Evolutionary conservation across 495 filamentous ascomycete species (phyloP).

Genomic region (Tuber borchii): DNA sequence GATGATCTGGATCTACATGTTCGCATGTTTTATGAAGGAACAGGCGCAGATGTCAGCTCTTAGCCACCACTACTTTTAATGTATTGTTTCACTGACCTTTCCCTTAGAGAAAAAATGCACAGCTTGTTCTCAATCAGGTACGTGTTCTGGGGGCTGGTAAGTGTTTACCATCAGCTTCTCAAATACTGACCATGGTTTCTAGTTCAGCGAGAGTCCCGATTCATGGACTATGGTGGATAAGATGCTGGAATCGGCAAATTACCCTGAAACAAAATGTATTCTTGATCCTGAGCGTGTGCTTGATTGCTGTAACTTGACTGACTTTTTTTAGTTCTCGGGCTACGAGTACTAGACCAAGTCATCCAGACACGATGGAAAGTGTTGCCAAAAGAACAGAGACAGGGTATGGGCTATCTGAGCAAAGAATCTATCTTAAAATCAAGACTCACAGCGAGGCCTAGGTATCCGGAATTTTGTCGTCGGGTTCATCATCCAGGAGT

Average conservation of each 20-base stretch:
- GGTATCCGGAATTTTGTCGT: slow-evolving; percentile 99
- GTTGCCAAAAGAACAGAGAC: slow-evolving; percentile 85
- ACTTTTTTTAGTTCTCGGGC: slow-evolving; percentile 68
- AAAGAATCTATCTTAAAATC: slow-evolving; percentile 12
- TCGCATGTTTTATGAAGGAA: slow-evolving; percentile 92
- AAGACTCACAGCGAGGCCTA: slow-evolving; percentile 43
- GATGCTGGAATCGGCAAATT: slow-evolving; percentile 80
- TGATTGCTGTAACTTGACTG: slow-evolving; percentile 15
- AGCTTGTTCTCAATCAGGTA: slow-evolving; percentile 90
- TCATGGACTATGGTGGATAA: slow-evolving; percentile 95
- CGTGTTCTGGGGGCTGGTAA: slow-evolving; percentile 36
- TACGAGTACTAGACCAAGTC: slow-evolving; percentile 95
- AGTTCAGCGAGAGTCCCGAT: slow-evolving; percentile 99
- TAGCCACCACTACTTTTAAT: slow-evolving; percentile 24
- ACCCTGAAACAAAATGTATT: slow-evolving; percentile 94
- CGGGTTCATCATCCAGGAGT: slow-evolving; percentile 90
- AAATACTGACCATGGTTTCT: slow-evolving; percentile 39
- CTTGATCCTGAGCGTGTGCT: not conserved
- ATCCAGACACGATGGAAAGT: slow-evolving; percentile 99
- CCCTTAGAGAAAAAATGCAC: slow-evolving; percentile 88
- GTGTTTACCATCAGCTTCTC: slow-evolving; percentile 10
- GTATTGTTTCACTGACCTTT: slow-evolving; percentile 33
- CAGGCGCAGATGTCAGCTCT: slow-evolving; percentile 73
- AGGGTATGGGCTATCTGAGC: slow-evolving; percentile 53
- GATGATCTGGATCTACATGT: slow-evolving; percentile 92